Percentiles rank a stretch among this genome's conserved stretches.
Evolutionary conservation across 2,329 filamentous ascomycete genomes (phyloP).

Genomic region (Neofusicoccum kwambonambiense): DNA sequence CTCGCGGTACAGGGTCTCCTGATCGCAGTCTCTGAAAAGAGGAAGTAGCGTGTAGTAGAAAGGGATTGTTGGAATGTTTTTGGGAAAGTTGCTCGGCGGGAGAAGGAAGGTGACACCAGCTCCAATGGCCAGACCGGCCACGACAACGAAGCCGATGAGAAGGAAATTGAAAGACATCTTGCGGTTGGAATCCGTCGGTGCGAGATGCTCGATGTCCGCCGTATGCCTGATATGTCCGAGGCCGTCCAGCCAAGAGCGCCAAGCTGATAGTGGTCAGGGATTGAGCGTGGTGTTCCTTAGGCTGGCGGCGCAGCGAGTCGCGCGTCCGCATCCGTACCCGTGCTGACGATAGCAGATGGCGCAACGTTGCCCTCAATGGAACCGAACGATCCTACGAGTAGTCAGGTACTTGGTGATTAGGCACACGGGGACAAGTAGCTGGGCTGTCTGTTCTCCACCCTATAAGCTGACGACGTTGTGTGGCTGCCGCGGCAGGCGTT

Average conservation of each 20-base stretch:
- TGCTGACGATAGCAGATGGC: not conserved
- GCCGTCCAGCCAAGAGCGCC: not conserved
- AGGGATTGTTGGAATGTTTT: slow-evolving; percentile 45
- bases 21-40: slow-evolving; percentile 45
- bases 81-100: slow-evolving; percentile 20
- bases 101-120: slow-evolving; percentile 4
- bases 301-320: not conserved
- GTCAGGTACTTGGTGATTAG: not conserved
- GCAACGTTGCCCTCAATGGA: not conserved
- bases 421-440: not conserved
- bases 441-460: not conserved
- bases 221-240: not conserved
- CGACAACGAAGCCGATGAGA: not conserved
- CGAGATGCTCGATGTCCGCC: not conserved
- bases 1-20: slow-evolving; percentile 40
- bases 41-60: slow-evolving; percentile 47
- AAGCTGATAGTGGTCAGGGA: not conserved
- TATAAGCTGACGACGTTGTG: not conserved
- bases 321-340: not conserved
- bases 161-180: not conserved
- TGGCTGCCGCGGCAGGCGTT: not conserved
- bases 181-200: not conserved
- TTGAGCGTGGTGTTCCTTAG: not conserved
- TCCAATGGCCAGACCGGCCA: not conserved
- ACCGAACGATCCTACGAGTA: not conserved